Base-by-base conservation (phyloP, 805 yeast genomes). In the Lipomyces chichibuensis region DNA sequence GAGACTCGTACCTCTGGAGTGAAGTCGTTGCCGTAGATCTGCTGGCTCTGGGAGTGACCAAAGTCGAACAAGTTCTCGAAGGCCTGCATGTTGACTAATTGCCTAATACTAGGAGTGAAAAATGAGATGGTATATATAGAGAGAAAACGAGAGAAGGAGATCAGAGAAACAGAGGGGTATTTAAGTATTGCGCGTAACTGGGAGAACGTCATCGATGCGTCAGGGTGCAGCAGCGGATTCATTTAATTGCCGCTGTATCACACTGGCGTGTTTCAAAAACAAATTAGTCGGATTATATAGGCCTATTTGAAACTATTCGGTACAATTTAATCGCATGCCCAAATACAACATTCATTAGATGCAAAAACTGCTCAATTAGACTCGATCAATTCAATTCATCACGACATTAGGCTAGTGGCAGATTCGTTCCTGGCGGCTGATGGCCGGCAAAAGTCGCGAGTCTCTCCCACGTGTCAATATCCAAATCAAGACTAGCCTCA, bases 1-100 rank as follows among this genome's bases (percentile, higher is more conserved):
- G 32, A 1, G 52, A 27, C 3, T 20, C 7, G 63, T 33, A 51
- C 43, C 57, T 66, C 65, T 0, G 70, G 70, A 9, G 66, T 43
- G 65, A 60, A 66, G 58, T 63, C n/a, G 58, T 53, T 53, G 54
- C 49, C 35, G 54, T 63, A 66, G 51, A 66, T 57, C 5, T 66
- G 52, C 60, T 64, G 56, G 60, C 53, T 63, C 62, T 63, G 60
- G 54, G 52, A 35, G 8, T 60, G 65, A 13, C 63, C 64, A 57
- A 29, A 60, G 33, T 60, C 62, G 37, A 66, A 66, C 27, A 66
- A 17, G 63, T 59, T 65, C 14, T 62, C 60, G 29, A 61, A 5
- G 3, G 60, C 58, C 62, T 60, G 62, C 63, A 60, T 51, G 60
- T 25, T 33, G 11, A 20, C 49, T 7, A 11, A 1, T 37, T 37